Evolutionary conservation across 345 rosid genomes (phyloP).

Genomic region (Gossypium herbaceum): DNA sequence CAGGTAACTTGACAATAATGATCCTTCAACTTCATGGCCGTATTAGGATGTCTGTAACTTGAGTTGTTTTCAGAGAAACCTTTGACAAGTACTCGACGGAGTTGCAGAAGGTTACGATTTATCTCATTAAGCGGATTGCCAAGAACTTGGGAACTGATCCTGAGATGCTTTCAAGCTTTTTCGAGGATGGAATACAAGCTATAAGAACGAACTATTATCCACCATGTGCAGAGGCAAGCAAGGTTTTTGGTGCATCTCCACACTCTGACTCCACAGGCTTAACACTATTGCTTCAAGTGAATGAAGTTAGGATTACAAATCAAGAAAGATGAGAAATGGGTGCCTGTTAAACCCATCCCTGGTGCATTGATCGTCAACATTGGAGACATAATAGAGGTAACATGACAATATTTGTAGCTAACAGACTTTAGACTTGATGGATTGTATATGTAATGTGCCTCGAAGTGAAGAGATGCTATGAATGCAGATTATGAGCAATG

Average conservation of each 20-base stretch:
- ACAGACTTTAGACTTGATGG: neutral
- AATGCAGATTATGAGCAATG: constrained; percentile 14
- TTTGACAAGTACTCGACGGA: constrained; percentile 31
- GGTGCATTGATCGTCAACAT: constrained; percentile 32
- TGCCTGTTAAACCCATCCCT: constrained; percentile 31
- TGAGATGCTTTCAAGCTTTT: constrained; percentile 18
- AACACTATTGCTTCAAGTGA: constrained; percentile 26
- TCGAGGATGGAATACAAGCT: constrained; percentile 29
- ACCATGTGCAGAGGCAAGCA: constrained; percentile 24
- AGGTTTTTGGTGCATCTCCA: constrained; percentile 18
- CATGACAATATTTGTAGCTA: neutral
- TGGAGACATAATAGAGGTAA: constrained; percentile 50
- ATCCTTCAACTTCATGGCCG: neutral
- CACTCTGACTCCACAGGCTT: constrained; percentile 37
- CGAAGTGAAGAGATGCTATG: neutral
- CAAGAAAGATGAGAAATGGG: constrained; percentile 32
- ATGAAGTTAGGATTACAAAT: constrained; percentile 34
- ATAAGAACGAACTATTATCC: constrained; percentile 47
- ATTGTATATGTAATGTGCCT: neutral
- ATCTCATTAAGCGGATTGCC: constrained; percentile 27
- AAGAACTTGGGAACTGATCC: constrained; percentile 32
- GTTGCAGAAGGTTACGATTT: constrained; percentile 15
- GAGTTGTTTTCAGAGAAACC: constrained; percentile 20
- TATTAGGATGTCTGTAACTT: neutral
- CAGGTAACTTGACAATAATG: constrained; percentile 23